phyloP scores from a whole-genome alignment of 305 asterid species.

The Caryopteris hybrid region DNA sequence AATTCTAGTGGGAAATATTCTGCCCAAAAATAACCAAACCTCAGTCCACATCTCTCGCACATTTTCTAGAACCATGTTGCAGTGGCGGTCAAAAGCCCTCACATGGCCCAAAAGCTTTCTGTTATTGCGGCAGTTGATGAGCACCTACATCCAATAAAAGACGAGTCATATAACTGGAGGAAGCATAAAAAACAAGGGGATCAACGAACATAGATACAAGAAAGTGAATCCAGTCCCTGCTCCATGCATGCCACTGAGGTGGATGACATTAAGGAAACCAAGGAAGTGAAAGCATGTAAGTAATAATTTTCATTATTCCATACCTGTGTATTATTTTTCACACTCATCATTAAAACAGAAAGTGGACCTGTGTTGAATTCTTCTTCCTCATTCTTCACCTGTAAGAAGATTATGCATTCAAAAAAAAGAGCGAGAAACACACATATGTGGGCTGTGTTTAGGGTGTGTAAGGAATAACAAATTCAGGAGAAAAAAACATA shows the following conservation, averaged over 20 bases:
- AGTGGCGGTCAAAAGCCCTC: slow-evolving; percentile 95
- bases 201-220: background rate
- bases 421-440: no score
- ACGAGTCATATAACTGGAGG: background rate
- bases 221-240: background rate
- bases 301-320: background rate
- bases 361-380: slow-evolving; percentile 97
- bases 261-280: background rate
- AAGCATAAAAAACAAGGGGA: background rate
- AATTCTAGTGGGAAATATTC: background rate
- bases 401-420: slow-evolving; percentile 19
- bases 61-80: slow-evolving; percentile 93
- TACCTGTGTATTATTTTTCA: slow-evolving; percentile 94
- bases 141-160: slow-evolving; percentile 49
- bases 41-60: slow-evolving; percentile 98
- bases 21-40: slow-evolving; percentile 34
- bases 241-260: background rate
- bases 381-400: slow-evolving; percentile 86
- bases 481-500: background rate
- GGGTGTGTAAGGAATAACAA: background rate
- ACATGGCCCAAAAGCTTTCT: slow-evolving; percentile 91
- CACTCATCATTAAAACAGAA: slow-evolving; percentile 89
- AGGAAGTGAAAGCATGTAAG: background rate
- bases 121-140: slow-evolving; percentile 91
- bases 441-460: background rate